phyloP scores from a whole-genome alignment of 805 yeast species.

The Maudiozyma pseudohumilis region DNA sequence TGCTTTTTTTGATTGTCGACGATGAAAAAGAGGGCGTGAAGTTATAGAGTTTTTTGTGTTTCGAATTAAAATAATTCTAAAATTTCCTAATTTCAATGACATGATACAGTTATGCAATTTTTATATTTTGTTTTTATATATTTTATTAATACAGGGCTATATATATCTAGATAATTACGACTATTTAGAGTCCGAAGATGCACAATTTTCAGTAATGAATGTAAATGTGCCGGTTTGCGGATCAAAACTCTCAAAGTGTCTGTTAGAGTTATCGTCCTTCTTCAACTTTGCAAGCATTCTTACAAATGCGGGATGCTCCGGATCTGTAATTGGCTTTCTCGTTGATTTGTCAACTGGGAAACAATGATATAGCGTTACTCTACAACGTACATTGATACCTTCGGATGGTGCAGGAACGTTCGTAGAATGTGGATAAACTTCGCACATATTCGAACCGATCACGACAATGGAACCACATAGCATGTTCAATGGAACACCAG shows the following conservation, averaged over 20 bases:
- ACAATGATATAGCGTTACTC: slow-evolving; percentile 66
- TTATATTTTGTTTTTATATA: neutral
- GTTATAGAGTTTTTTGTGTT: too few relatives aligned
- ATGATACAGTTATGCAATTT: neutral
- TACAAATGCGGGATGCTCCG: slow-evolving; percentile 59
- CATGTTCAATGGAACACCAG: slow-evolving; percentile 50
- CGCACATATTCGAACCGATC: slow-evolving; percentile 50
- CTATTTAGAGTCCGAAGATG: neutral
- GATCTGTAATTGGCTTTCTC: slow-evolving; percentile 64
- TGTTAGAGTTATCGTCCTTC: slow-evolving; percentile 31
- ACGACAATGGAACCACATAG: slow-evolving; percentile 57
- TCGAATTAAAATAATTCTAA: neutral
- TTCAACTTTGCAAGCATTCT: slow-evolving; percentile 62
- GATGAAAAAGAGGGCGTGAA: too few relatives aligned
- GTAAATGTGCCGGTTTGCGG: slow-evolving; percentile 65
- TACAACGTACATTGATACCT: slow-evolving; percentile 72
- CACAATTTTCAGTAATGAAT: slow-evolving; percentile 31
- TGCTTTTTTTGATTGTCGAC: too few relatives aligned
- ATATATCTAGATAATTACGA: neutral
- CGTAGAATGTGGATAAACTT: slow-evolving; percentile 60
- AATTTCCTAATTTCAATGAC: neutral
- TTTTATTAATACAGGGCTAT: neutral
- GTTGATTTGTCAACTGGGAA: slow-evolving; percentile 71
- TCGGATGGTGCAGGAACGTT: slow-evolving; percentile 59
- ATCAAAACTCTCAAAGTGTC: slow-evolving; percentile 68